Conservation (phyloP, 352 stramenopile genomes). For the Phytophthora capsici region DNA sequence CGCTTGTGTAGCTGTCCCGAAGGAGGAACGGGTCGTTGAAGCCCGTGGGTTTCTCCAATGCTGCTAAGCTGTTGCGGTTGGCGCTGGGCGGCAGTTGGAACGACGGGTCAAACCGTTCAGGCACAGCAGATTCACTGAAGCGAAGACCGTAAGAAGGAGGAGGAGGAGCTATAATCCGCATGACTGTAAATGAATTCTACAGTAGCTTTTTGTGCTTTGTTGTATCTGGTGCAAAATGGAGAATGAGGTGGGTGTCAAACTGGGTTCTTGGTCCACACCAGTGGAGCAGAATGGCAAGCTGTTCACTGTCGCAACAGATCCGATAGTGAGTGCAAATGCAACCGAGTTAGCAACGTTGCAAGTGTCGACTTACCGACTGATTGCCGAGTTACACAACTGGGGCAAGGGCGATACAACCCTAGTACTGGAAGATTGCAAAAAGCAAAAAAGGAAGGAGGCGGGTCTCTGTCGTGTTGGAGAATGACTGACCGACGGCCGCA, state of each 20-base stretch:
- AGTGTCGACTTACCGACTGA: conserved; percentile 23
- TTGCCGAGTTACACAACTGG: conserved; percentile 27
- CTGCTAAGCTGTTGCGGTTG: conserved; percentile 67
- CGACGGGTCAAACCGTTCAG: conserved; percentile 48
- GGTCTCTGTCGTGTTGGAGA: conserved; percentile 18
- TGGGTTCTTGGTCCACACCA: conserved; percentile 12
- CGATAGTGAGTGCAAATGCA: conserved; percentile 24
- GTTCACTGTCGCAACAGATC: conserved; percentile 22
- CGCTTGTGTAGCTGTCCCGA: conserved; percentile 66
- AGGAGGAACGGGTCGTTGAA: conserved; percentile 29
- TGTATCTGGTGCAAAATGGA: conserved; percentile 21
- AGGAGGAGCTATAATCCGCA: conserved; percentile 37
- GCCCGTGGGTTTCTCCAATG: conserved; percentile 46
- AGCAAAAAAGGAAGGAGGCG: not conserved
- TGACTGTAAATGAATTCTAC: conserved; percentile 4
- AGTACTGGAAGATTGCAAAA: conserved; percentile 1
- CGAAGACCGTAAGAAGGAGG: conserved; percentile 33
- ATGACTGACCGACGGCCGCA: conserved; percentile 16
- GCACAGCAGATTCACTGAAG: conserved; percentile 62
- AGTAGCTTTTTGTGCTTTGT: not conserved
- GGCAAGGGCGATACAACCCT: conserved; percentile 18
- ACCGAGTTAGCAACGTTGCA: conserved; percentile 22
- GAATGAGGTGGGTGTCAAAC: conserved; percentile 21
- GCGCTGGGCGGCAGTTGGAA: conserved; percentile 51
- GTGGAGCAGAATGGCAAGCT: conserved; percentile 3